Base-by-base conservation (phyloP, 2,329 filamentous ascomycete species). In the Alternaria angustiovoidea region DNA sequence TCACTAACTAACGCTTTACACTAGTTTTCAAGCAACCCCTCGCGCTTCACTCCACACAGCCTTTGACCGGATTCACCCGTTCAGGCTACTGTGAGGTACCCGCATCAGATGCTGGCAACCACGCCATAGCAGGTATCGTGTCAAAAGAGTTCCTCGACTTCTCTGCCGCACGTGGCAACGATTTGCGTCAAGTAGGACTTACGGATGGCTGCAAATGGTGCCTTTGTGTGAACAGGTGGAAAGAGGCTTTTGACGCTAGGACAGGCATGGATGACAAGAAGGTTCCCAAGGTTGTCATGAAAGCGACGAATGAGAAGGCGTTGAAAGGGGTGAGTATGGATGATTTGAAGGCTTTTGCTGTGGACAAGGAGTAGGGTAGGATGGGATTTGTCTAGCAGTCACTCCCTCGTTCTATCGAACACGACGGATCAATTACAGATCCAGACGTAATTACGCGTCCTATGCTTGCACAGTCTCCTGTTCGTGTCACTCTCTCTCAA, bases 71-170 rank as follows among this genome's bases (percentile, higher is more conserved):
- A 54, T 89, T 84, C 79, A 83, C 86, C 65, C 84, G 86, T 48
- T 87, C 86, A 59, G 87, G 87, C 20, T 89, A 87, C 75, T 89
- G 87, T 77, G 80, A 84, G 61, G 82, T 84, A 5, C 85, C 84
- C 4, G 73, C 78, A 2, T 79, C 80, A 14, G 87, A 89, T 68
- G 78, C 75, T 18, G 87, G 87, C 22, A 89, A 88, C 73, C 87
- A 89, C 71, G 83, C 84, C 26, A 79, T 89, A 24, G 87, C 87
- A 1, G 84, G 81, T 65, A 68, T 86, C 28, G 78, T 89, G 1
- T 87, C 85, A 8, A 81, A 87, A 59, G 84, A 86, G 66, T 89
- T 89, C 73, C 84, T 89, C 34, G 85, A 88, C 70, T 89, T 86
- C 78, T 83, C 82, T 32, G 86, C 87, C 18, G 79, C 81, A 5